A percentile compares a stretch with the other conserved stretches of the same genome.
Conservation (phyloP, 176 grass and related monocot species). For the Panicum miliaceum region DNA sequence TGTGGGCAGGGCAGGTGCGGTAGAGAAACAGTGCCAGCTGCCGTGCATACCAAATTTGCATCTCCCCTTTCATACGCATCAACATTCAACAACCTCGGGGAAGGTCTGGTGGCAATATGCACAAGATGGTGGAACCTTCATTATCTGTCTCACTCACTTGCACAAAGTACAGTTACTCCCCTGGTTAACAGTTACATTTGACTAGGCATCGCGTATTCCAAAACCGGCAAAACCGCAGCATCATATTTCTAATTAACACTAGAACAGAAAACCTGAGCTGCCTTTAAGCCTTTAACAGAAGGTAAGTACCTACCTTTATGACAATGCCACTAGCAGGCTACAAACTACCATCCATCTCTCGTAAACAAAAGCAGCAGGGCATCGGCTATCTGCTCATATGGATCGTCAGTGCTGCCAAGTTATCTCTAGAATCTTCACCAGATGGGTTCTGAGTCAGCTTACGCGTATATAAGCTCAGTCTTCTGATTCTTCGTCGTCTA, state of each 20-base stretch:
- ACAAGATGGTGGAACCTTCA: not conserved
- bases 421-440: not conserved
- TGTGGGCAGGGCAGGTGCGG: no score
- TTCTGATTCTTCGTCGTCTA: constrained; percentile 33
- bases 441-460: not conserved
- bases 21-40: no score
- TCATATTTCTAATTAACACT: not conserved
- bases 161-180: not conserved
- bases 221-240: not conserved
- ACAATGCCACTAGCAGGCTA: not conserved
- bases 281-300: not conserved
- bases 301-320: not conserved
- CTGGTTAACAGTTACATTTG: not conserved
- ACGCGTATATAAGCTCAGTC: not conserved
- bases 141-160: not conserved
- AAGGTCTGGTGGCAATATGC: not conserved
- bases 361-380: constrained; percentile 12
- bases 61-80: not conserved
- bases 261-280: not conserved
- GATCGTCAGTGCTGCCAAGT: not conserved
- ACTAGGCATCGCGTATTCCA: not conserved
- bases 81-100: not conserved
- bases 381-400: not conserved
- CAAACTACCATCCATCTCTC: not conserved
- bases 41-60: no score